Evolutionary conservation across 2,329 filamentous ascomycete genomes (phyloP).

Genomic region (Pseudogymnoascus destructans): DNA sequence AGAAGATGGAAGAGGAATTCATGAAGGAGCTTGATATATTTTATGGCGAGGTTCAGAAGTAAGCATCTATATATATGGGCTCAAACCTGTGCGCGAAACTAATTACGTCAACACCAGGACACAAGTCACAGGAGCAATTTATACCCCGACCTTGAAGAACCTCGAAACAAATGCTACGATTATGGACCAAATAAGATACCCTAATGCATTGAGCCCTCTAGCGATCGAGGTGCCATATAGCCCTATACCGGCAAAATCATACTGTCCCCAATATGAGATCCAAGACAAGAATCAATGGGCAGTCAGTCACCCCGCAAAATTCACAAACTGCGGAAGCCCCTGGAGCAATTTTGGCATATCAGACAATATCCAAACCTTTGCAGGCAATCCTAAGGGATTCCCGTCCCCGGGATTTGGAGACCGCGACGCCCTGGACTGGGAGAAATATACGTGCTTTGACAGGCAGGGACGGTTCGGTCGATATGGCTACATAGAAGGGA

Average conservation of each 20-base stretch:
- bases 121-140: conserved; percentile 38
- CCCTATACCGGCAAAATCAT: conserved; percentile 39
- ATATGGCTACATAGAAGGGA: conserved; percentile 42
- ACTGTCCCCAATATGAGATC: conserved; percentile 53
- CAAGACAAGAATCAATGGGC: conserved; percentile 54
- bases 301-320: conserved; percentile 40
- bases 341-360: conserved; percentile 29
- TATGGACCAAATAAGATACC: conserved; percentile 23
- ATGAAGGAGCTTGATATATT: conserved; percentile 30
- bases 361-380: conserved; percentile 52
- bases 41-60: conserved; percentile 26
- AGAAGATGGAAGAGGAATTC: conserved; percentile 13
- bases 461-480: conserved; percentile 55
- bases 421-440: conserved; percentile 45
- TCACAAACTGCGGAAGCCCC: conserved; percentile 53
- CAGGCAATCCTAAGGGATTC: conserved; percentile 44
- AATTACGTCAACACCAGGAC: conserved; percentile 25
- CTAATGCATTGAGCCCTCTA: conserved; percentile 26
- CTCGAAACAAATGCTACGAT: conserved; percentile 31
- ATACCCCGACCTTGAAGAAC: conserved; percentile 40
- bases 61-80: conserved; percentile 16
- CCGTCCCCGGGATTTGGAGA: conserved; percentile 50
- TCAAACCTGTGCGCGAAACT: conserved; percentile 10
- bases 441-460: conserved; percentile 53
- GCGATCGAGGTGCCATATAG: conserved; percentile 30